Percentiles rank a stretch among this genome's conserved stretches.
Conservation (phyloP, 139 green algal genomes). For the Chlorella vulgaris region DNA sequence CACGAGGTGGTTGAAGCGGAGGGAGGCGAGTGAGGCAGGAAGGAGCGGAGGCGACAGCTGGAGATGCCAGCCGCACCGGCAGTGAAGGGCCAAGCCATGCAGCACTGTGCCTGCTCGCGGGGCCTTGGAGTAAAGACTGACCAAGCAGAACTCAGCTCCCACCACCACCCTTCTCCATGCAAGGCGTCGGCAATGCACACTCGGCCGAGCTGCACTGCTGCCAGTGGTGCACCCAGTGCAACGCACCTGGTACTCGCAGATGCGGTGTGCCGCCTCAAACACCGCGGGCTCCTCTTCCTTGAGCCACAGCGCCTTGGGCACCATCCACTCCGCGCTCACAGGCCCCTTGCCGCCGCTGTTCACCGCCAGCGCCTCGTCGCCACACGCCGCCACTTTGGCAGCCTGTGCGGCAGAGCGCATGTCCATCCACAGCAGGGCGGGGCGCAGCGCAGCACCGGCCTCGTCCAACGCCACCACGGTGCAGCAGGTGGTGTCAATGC, state of each 20-base stretch:
- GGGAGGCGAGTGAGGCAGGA: no score
- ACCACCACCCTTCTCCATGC: no score
- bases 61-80: no score
- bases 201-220: no score
- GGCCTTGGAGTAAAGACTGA: no score
- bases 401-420: conserved; percentile 72
- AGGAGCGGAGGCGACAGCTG: no score
- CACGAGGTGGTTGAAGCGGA: background rate
- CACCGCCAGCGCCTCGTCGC: conserved; percentile 68
- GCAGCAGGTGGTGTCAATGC: conserved; percentile 86
- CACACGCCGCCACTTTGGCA: conserved; percentile 52
- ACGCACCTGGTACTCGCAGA: conserved; percentile 79
- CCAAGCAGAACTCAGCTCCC: no score
- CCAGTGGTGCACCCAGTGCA: no score
- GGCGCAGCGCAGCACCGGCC: conserved; percentile 57
- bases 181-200: no score
- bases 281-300: conserved; percentile 62
- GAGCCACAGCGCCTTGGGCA: conserved; percentile 83
- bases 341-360: conserved; percentile 74
- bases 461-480: conserved; percentile 75
- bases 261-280: conserved; percentile 46
- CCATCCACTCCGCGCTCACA: conserved; percentile 83
- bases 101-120: no score
- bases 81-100: no score
- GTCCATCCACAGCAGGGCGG: conserved; percentile 84